phyloP scores from a whole-genome alignment of 2,329 filamentous ascomycete genomes.

The Xylaria sp. region DNA sequence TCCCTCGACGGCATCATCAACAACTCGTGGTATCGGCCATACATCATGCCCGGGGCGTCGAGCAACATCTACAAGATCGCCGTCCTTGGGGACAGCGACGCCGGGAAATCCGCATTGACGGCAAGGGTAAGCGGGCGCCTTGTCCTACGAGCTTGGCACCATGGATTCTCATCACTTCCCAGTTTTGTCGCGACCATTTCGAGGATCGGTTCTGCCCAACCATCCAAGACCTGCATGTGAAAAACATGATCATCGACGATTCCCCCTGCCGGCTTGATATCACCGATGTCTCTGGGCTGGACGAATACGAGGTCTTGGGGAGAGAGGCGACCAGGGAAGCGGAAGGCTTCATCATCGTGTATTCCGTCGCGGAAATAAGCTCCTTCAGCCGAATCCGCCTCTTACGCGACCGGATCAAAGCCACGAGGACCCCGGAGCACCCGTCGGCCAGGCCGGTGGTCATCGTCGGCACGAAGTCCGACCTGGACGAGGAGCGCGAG shows the following conservation, averaged over 20 bases:
- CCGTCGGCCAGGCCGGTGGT: neutral
- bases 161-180: neutral
- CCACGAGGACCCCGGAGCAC: neutral
- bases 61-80: neutral
- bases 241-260: neutral
- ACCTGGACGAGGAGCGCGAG: neutral
- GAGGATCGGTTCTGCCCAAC: neutral
- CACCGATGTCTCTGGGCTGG: neutral
- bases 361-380: neutral
- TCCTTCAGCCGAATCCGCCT: neutral
- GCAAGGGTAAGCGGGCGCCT: neutral
- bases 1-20: constrained; percentile 3
- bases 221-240: neutral
- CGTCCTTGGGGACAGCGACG: constrained; percentile 2
- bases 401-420: neutral
- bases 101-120: constrained; percentile 9
- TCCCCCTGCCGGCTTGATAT: neutral
- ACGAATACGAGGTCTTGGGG: neutral
- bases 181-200: neutral
- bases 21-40: constrained; percentile 4
- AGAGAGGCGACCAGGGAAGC: neutral
- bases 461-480: constrained; percentile 1
- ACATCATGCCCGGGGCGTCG: neutral
- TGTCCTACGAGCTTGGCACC: neutral
- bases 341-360: constrained; percentile 1